Evolutionary conservation across 2,329 filamentous ascomycete genomes (phyloP).

Genomic region (Falciphora oryzae): DNA sequence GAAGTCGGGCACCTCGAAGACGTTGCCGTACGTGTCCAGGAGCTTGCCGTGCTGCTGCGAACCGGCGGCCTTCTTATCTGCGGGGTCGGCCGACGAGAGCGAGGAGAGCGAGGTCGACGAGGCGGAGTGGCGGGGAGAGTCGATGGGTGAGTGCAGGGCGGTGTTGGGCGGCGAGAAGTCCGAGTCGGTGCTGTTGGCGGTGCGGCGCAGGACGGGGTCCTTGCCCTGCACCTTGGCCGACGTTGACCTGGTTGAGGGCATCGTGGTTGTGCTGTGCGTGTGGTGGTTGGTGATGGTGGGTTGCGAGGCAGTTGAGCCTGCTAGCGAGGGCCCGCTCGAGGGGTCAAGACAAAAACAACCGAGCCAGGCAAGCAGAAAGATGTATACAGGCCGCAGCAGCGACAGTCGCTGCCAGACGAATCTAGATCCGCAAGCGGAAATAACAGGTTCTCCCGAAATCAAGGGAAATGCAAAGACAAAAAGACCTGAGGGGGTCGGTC

Average conservation of each 20-base stretch:
- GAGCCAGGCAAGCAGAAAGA: no score
- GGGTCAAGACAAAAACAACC: no score
- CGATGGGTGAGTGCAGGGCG: slow-evolving; percentile 49
- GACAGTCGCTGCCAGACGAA: neutral
- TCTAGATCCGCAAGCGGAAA: neutral
- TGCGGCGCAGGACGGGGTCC: slow-evolving; percentile 42
- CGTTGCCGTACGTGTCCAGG: slow-evolving; percentile 88
- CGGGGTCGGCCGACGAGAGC: slow-evolving; percentile 62
- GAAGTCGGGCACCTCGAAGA: slow-evolving; percentile 89
- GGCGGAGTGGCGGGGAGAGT: slow-evolving; percentile 57
- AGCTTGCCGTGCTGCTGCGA: slow-evolving; percentile 54
- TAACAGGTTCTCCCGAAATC: no score
- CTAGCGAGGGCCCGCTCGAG: no score
- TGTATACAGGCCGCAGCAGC: no score
- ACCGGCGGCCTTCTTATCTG: slow-evolving; percentile 32
- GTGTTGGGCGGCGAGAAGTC: slow-evolving; percentile 45
- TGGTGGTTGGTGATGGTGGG: neutral
- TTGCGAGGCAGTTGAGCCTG: neutral
- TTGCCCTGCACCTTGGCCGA: slow-evolving; percentile 16
- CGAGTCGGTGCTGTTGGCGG: slow-evolving; percentile 36
- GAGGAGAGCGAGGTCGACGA: slow-evolving; percentile 93
- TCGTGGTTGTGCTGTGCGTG: slow-evolving; percentile 1
- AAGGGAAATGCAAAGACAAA: neutral
- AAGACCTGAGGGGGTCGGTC: neutral
- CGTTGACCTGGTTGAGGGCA: slow-evolving; percentile 9